Evolutionary conservation across 495 filamentous ascomycete species (phyloP), one percentile per base, ranked within the genome.

Genomic region (Podospora conica): DNA sequence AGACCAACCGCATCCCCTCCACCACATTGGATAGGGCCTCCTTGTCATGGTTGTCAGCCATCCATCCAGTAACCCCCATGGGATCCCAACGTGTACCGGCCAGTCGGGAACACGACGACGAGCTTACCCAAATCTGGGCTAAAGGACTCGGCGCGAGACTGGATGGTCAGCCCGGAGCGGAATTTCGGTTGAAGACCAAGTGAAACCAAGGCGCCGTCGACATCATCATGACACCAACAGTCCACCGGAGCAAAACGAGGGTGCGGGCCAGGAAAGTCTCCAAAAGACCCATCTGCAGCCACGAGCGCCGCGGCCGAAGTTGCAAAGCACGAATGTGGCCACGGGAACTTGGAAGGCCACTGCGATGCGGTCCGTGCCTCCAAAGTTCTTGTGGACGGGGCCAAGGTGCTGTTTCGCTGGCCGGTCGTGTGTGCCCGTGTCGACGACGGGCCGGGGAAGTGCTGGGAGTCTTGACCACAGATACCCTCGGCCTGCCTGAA

Each of bases 351-450:
- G 20, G 48, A 31, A 33, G 21, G 7, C 22, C 40, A 24, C 40
- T 7, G 23, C 60, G 40, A 31, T 24, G 40, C 60, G 60, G 60
- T 61, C 60, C 60, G 31, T 61, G 60, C 33, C 60, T 61, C 29
- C 25, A 11, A 28, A 58, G 24, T 5, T 40, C 33, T 40, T 5
- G 33, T 18, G 33, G 33, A 12, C 3, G 33, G 33, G 15, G 11
- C 33, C 33, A 18, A 40, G 33, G 33, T 12, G 33, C 11, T 48
- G 40, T 48, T 48, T 48, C 27, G 25, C n/a, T 59, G 58, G 15
- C 25, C 29, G 10, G 22, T 25, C 58, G 24, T 29, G 58, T 29
- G 29, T 61, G 60, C 23, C 40, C 48, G 60, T 54, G 24, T 25
- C 40, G 31, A 53, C n/a, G 9, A 61, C 23, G 60, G 60, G 60